A percentile compares a stretch with the other conserved stretches of the same genome.
These are phyloP conservation scores for Hawksworthiomyces lignivorus DNA, from an alignment of 2,329 filamentous ascomycete species.

Conservation along the genomic window DNA sequence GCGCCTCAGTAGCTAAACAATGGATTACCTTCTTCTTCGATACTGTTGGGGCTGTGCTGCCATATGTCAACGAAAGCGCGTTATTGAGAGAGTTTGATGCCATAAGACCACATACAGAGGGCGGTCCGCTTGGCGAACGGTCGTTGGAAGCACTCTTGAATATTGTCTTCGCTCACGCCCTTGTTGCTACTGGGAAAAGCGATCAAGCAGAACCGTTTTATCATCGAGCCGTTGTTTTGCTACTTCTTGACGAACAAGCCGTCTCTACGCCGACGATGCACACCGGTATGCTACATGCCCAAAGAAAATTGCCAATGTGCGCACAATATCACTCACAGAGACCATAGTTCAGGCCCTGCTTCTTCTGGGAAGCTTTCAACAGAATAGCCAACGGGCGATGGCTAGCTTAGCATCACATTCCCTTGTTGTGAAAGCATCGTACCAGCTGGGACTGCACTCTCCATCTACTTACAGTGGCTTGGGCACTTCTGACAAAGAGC, in stretches of 20 bases:
- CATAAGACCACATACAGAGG: neutral
- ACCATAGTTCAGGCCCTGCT: slow-evolving; percentile 27
- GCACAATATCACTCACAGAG: too few species aligned
- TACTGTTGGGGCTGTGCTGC: slow-evolving; percentile 21
- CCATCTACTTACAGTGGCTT: slow-evolving; percentile 20
- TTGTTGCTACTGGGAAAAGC: slow-evolving; percentile 15
- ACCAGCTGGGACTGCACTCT: slow-evolving; percentile 27
- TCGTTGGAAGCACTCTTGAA: slow-evolving; percentile 17
- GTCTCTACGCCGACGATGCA: slow-evolving; percentile 14
- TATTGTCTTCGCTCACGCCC: slow-evolving; percentile 23
- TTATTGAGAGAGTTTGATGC: slow-evolving; percentile 17
- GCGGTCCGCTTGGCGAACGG: neutral
- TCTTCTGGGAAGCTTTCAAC: slow-evolving; percentile 24
- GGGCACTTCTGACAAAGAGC: slow-evolving; percentile 17
- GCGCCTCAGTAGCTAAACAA: slow-evolving; percentile 12
- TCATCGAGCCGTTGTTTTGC: slow-evolving; percentile 17
- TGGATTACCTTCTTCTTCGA: slow-evolving; percentile 21
- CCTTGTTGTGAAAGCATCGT: slow-evolving; percentile 23
- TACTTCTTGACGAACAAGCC: slow-evolving; percentile 20
- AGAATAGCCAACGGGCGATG: slow-evolving; percentile 27
- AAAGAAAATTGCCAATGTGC: too few species aligned
- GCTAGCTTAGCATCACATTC: slow-evolving; percentile 25
- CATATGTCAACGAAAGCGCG: slow-evolving; percentile 18
- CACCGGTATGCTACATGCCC: too few species aligned
- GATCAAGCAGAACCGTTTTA: slow-evolving; percentile 21